These are phyloP conservation scores for Taxawa tesnikishii DNA, from an alignment of 2,329 filamentous ascomycete species.

Conservation along the genomic window DNA sequence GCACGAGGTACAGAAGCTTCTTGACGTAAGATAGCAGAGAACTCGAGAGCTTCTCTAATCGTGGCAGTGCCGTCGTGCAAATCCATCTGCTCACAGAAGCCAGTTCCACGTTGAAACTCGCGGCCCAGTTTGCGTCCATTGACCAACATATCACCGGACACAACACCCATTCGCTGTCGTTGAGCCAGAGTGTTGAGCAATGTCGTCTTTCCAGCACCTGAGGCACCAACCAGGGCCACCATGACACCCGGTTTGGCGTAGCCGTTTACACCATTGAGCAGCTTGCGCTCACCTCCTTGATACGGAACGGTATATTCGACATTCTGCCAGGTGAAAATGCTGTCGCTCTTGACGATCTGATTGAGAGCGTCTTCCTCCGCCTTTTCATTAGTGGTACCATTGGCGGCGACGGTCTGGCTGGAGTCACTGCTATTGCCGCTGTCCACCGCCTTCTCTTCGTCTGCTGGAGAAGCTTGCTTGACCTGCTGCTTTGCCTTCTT, in stretches of 20 bases:
- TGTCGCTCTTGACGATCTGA: slow-evolving; percentile 44
- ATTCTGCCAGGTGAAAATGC: slow-evolving; percentile 59
- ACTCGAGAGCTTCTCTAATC: slow-evolving; percentile 56
- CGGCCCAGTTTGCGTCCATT: slow-evolving; percentile 49
- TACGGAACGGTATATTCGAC: slow-evolving; percentile 63
- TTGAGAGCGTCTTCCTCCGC: slow-evolving; percentile 30
- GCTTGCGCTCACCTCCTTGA: slow-evolving; percentile 46
- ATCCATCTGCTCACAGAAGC: slow-evolving; percentile 63
- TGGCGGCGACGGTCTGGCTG: slow-evolving; percentile 15
- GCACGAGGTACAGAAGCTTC: slow-evolving; percentile 38
- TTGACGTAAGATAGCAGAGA: slow-evolving; percentile 55
- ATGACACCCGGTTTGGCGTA: slow-evolving; percentile 71
- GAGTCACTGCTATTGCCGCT: slow-evolving; percentile 16
- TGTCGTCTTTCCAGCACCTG: slow-evolving; percentile 74
- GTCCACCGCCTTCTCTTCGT: slow-evolving; percentile 44
- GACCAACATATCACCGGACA: slow-evolving; percentile 59
- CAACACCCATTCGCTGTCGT: slow-evolving; percentile 52
- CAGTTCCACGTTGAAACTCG: slow-evolving; percentile 57
- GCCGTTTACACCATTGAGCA: slow-evolving; percentile 59
- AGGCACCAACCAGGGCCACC: slow-evolving; percentile 71
- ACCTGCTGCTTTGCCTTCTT: slow-evolving; percentile 47
- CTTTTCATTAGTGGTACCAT: slow-evolving; percentile 14
- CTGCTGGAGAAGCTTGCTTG: slow-evolving; percentile 30
- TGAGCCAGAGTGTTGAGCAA: slow-evolving; percentile 67
- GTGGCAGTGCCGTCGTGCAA: slow-evolving; percentile 57